These are phyloP conservation scores for Crithidia acanthocephali DNA, from an alignment of 208 protist species.

Conservation along the genomic window DNA sequence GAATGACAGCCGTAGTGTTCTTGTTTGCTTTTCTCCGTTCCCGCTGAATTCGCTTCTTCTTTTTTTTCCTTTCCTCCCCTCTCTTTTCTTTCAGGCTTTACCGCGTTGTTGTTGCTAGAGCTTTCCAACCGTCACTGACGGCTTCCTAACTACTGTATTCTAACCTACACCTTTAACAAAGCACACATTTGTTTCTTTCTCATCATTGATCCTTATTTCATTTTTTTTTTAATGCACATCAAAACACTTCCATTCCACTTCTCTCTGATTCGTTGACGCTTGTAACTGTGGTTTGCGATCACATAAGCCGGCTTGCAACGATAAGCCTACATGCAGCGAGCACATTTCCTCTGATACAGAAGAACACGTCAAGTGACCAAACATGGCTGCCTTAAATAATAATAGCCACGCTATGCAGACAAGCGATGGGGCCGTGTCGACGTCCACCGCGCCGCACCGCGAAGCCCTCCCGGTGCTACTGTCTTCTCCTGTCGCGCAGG, in stretches of 20 bases:
- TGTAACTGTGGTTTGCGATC: no score
- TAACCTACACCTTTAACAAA: not conserved
- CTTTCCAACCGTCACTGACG: not conserved
- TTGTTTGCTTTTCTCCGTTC: conserved; percentile 5
- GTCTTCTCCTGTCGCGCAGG: not conserved
- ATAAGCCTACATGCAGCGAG: no score
- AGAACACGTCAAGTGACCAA: no score
- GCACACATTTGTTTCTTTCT: not conserved
- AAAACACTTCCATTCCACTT: no score
- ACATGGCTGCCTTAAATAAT: no score
- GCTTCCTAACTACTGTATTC: no score
- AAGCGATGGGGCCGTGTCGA: not conserved
- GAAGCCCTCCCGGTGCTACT: not conserved
- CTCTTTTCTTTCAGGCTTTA: conserved; percentile 13
- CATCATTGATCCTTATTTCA: not conserved
- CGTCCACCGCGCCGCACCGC: not conserved
- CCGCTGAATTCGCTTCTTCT: not conserved
- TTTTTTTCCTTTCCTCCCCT: conserved; percentile 23
- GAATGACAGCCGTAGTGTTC: not conserved
- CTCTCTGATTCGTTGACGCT: no score
- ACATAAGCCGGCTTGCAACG: no score
- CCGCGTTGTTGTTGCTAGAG: no score
- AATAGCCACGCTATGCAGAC: no score
- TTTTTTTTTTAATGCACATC: no score
- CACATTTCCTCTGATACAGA: no score